Evolutionary conservation across 2,329 filamentous ascomycete species (phyloP), one percentile per base, ranked within the genome.

Genomic region (Trichophyton benhamiae): DNA sequence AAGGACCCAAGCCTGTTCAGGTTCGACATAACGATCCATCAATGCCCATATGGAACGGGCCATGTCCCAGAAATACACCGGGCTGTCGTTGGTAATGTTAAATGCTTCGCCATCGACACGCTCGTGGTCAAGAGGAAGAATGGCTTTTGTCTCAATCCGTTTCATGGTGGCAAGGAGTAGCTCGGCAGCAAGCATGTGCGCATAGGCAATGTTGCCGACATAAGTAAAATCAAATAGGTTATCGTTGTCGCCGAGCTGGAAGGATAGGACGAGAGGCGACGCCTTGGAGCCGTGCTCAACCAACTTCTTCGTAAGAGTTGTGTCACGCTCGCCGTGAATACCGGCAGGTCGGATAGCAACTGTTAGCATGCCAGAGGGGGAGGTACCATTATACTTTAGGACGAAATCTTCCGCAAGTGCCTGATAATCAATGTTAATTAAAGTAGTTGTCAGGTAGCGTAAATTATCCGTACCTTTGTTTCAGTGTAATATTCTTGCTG

Each of bases 51-150:
- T 81, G 44, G 85, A 84, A 46, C 89, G 82, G 63, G 88, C 84
- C 71, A 95, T 88, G 74, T 95, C 90, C 85, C 94, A 95, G 75
- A 96, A 95, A 72, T 92, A 92, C 20, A 95, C 80, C 3, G 92
- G 92, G 67, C 84, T 80, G 74, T 91, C 89, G 73, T 97, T 97
- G 62, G 90, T 94, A 70, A 97, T 83, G 76, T 96, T 85, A 78
- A 97, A 92, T 58, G 86, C 86, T 73, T 96, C 86, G 63, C 92
- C 94, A 71, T 91, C 88, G 58, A 91, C 84, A 63, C 81, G 81
- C 76, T 90, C 87, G 74, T 84, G 77, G 74, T 88, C 84, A 42
- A 89, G 80, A n/a, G 85, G 85, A 0, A 80, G 79, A 20, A 82
- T 85, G 60, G 78, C 74, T 57, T 73, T 72, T 41, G 70, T 62